A percentile compares a stretch with the other conserved stretches of the same genome.
Evolutionary conservation across 2,329 filamentous ascomycete genomes (phyloP).

Genomic region (Ustilaginoidea virens): DNA sequence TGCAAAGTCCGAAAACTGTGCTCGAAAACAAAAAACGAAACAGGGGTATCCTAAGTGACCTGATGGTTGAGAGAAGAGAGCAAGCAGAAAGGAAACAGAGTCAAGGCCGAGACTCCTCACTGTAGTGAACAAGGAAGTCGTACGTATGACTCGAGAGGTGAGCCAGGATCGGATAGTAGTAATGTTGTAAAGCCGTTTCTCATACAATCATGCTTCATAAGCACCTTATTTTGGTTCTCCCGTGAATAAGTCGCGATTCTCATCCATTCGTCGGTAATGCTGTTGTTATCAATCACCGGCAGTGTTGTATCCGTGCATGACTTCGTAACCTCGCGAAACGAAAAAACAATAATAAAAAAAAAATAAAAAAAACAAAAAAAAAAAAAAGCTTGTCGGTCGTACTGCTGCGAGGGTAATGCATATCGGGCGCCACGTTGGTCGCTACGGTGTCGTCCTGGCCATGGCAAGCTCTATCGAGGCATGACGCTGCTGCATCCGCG

Average conservation of each 20-base stretch:
- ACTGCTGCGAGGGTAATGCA: not conserved
- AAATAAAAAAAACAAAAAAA: no score
- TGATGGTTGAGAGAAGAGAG: no score
- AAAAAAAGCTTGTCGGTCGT: not conserved
- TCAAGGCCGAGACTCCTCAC: constrained; percentile 10
- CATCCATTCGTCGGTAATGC: constrained; percentile 2
- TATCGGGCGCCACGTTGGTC: no score
- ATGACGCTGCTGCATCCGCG: constrained; percentile 43
- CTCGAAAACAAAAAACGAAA: constrained; percentile 7
- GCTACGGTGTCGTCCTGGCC: constrained; percentile 16
- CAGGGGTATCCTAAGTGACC: constrained; percentile 25
- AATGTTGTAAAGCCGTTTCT: constrained; percentile 5
- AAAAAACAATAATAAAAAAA: no score
- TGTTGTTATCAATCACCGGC: not conserved
- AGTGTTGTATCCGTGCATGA: constrained; percentile 1
- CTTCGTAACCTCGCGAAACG: not conserved
- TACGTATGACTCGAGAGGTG: not conserved
- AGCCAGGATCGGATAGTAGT: not conserved
- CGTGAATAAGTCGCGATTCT: constrained; percentile 3
- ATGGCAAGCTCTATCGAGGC: constrained; percentile 47
- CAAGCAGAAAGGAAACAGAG: constrained; percentile 4
- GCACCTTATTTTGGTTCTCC: constrained; percentile 1
- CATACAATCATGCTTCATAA: constrained; percentile 14
- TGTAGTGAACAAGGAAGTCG: no score
- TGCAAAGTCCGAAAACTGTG: no score